Evolutionary conservation across 2,329 filamentous ascomycete genomes (phyloP).

Genomic region (Kalmusia sp.): DNA sequence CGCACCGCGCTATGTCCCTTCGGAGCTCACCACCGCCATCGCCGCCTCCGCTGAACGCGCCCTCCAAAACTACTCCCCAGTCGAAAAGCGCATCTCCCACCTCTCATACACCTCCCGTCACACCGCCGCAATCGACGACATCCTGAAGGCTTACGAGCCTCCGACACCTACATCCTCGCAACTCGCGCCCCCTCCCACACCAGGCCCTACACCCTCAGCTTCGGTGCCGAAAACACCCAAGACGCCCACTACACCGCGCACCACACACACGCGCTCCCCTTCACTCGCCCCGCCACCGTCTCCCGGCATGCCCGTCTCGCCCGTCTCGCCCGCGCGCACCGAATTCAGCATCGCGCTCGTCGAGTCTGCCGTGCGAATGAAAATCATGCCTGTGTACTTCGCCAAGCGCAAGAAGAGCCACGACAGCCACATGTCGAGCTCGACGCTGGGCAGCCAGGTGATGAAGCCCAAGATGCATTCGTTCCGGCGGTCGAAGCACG

Average conservation of each 20-base stretch:
- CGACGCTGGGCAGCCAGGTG: not conserved
- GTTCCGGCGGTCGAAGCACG: constrained; percentile 2
- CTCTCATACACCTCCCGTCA: constrained; percentile 10
- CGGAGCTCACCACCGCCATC: constrained; percentile 1
- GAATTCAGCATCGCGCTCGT: constrained; percentile 9
- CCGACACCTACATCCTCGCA: not conserved
- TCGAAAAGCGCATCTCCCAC: constrained; percentile 12
- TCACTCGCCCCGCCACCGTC: not conserved
- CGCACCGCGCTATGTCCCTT: not conserved
- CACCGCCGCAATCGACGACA: not conserved
- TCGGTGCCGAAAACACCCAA: not conserved
- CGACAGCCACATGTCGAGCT: constrained; percentile 12
- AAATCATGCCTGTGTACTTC: constrained; percentile 16
- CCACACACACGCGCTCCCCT: not conserved
- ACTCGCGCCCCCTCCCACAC: not conserved
- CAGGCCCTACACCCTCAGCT: not conserved
- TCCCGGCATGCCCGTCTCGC: constrained; percentile 1
- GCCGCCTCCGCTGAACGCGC: not conserved
- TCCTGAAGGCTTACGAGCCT: not conserved
- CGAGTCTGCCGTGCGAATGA: constrained; percentile 12
- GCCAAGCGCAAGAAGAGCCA: constrained; percentile 16
- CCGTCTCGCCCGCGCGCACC: constrained; percentile 4
- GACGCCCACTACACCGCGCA: not conserved
- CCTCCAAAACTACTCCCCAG: not conserved
- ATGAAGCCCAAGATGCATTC: constrained; percentile 8